These are phyloP conservation scores for Neurospora hispaniola DNA, from an alignment of 495 filamentous ascomycete species.

Conservation along the genomic window DNA sequence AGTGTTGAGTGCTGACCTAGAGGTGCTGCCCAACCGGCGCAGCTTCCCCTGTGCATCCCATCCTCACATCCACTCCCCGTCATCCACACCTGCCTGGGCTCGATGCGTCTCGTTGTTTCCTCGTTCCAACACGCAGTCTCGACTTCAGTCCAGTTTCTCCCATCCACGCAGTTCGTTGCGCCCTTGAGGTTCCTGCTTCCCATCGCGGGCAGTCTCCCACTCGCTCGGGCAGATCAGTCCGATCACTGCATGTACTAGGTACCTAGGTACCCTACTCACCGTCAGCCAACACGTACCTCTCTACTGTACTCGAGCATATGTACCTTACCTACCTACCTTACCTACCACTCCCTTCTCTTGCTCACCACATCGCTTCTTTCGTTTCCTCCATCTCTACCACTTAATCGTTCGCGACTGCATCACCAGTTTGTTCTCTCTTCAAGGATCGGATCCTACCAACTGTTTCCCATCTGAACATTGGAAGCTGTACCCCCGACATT, in stretches of 20 bases:
- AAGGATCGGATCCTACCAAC: neutral
- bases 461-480: neutral
- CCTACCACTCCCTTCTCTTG: neutral
- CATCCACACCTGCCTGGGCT: neutral
- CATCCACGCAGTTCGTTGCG: neutral
- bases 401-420: neutral
- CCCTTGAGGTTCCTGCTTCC: neutral
- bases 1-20: neutral
- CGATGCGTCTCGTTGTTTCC: neutral
- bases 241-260: neutral
- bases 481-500: neutral
- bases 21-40: neutral
- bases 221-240: neutral
- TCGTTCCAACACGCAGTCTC: neutral
- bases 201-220: neutral
- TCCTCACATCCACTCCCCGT: neutral
- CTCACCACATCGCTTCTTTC: neutral
- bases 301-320: too few species aligned
- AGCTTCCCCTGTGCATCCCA: neutral
- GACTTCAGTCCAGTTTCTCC: neutral
- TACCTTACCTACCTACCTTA: neutral
- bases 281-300: neutral
- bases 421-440: neutral
- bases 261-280: neutral
- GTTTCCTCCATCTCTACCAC: neutral